Evolutionary conservation across 768 basidiomycete species (phyloP), one percentile per base, ranked within the genome.

Genomic region (Lactarius tabidus): DNA sequence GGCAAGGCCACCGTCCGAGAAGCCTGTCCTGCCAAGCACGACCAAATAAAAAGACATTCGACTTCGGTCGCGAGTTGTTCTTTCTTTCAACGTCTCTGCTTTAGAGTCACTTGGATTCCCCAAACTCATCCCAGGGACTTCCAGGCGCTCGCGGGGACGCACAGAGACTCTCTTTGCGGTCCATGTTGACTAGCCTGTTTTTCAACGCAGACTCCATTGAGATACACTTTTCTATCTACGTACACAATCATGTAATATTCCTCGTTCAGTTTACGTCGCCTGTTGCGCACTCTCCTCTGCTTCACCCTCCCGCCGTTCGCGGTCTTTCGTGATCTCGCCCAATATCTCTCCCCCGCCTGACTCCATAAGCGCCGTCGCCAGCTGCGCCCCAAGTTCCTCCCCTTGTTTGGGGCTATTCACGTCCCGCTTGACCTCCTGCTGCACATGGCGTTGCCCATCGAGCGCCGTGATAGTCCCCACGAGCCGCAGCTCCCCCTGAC

Each of bases 401-500:
- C 87, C 91, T 17, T 91, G 87, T 66, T 80, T 79, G 3, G 75
- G 72, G 54, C 74, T 82, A 8, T 68, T 71, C 23, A 97, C 84
- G 31, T 72, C 76, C 60, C 82, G 81, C 61, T 76, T 79, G 58
- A 89, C 66, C 1, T 83, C 82, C 67, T 86, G 80, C 70, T 93
- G 80, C 59, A 96, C 87, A 69, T 95, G 92, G 9, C 74, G 75
- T 28, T 72, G 74, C 1, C 96, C 96, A 68, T 87, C 84, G 12
- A 98, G 78, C 20, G 88, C 85, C 3, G 96, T 98, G 38, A 98
- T 91, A 58, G 90, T 90, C 0, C 90, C 92, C 5, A 86, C 86
- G 57, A 98, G 75, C 59, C 79, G 82, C 65, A 99, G 76, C 45
- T 71, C 56, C 6, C 62, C 71, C 33, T 51, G 57, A 39, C 63